These are phyloP conservation scores for Diaporthe batatas DNA, from an alignment of 2,329 filamentous ascomycete species.

Conservation along the genomic window DNA sequence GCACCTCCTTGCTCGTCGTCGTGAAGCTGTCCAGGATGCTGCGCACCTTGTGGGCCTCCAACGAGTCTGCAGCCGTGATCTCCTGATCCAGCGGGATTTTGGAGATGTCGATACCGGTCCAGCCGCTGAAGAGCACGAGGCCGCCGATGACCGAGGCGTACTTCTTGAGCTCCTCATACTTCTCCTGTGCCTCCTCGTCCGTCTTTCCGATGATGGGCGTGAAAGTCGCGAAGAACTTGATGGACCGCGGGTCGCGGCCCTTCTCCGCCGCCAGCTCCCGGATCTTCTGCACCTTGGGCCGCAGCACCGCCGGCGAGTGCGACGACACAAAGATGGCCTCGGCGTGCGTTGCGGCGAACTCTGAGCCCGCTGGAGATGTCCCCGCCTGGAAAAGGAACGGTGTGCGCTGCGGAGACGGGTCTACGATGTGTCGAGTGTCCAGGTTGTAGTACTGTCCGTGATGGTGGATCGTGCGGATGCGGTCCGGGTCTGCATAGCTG, in stretches of 20 bases:
- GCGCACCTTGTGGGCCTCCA: slow-evolving; percentile 60
- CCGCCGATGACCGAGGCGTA: slow-evolving; percentile 63
- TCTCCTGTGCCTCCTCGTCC: slow-evolving; percentile 60
- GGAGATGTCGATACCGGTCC: slow-evolving; percentile 68
- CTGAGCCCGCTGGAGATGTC: slow-evolving; percentile 64
- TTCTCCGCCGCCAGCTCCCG: slow-evolving; percentile 59
- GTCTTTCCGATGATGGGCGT: slow-evolving; percentile 59
- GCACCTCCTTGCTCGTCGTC: slow-evolving; percentile 58
- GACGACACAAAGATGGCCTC: slow-evolving; percentile 68
- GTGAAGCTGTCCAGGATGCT: slow-evolving; percentile 58
- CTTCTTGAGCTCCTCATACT: slow-evolving; percentile 59
- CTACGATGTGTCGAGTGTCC: slow-evolving; percentile 55
- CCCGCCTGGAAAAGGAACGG: slow-evolving; percentile 68
- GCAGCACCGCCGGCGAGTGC: slow-evolving; percentile 60
- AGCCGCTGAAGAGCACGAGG: slow-evolving; percentile 63
- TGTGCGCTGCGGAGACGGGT: slow-evolving; percentile 64
- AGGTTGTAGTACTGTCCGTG: slow-evolving; percentile 62
- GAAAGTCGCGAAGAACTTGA: slow-evolving; percentile 63
- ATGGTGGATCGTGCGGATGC: slow-evolving; percentile 67
- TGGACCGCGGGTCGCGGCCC: slow-evolving; percentile 63
- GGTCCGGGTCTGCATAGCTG: slow-evolving; percentile 63
- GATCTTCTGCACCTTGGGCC: slow-evolving; percentile 62
- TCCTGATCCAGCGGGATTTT: slow-evolving; percentile 65
- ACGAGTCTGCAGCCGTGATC: slow-evolving; percentile 63
- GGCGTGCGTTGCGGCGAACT: slow-evolving; percentile 65